Conservation (phyloP, 192 early-diverging fungal genomes). For the Coemansia asiatica region DNA sequence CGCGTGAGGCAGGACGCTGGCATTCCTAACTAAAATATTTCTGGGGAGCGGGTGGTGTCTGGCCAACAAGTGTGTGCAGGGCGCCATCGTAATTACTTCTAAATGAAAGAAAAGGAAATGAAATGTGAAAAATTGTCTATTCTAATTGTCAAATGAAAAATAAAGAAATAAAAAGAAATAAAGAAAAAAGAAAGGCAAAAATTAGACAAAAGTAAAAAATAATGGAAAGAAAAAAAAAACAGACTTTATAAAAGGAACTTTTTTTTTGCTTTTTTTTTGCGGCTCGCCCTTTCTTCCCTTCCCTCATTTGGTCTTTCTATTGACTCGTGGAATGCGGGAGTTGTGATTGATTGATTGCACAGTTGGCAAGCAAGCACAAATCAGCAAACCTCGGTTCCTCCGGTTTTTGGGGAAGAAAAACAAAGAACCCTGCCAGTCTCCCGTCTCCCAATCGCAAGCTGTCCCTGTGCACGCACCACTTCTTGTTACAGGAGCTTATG, state of each 20-base stretch:
- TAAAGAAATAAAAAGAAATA: background rate
- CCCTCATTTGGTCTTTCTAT: no score
- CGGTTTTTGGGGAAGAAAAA: background rate
- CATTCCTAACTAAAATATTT: background rate
- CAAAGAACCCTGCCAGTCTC: no score
- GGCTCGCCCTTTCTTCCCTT: slow-evolving; percentile 2
- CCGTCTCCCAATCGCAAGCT: background rate
- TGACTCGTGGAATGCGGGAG: background rate
- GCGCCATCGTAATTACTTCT: slow-evolving; percentile 3
- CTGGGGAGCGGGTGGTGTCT: background rate
- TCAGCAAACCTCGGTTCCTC: no score
- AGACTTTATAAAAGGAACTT: background rate
- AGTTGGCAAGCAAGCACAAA: slow-evolving; percentile 1
- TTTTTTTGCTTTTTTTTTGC: background rate
- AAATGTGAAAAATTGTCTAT: background rate
- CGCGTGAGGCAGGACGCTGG: slow-evolving; percentile 20
- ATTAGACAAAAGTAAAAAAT: background rate
- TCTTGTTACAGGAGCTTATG: background rate
- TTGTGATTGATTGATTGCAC: background rate
- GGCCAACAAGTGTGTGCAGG: background rate
- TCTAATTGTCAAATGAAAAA: background rate
- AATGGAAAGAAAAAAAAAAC: no score
- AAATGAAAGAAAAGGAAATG: slow-evolving; percentile 5
- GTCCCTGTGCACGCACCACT: no score
- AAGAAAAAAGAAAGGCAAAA: slow-evolving; percentile 11